Evolutionary conservation across 2,329 filamentous ascomycete genomes (phyloP).

Genomic region (Alternaria sp.): DNA sequence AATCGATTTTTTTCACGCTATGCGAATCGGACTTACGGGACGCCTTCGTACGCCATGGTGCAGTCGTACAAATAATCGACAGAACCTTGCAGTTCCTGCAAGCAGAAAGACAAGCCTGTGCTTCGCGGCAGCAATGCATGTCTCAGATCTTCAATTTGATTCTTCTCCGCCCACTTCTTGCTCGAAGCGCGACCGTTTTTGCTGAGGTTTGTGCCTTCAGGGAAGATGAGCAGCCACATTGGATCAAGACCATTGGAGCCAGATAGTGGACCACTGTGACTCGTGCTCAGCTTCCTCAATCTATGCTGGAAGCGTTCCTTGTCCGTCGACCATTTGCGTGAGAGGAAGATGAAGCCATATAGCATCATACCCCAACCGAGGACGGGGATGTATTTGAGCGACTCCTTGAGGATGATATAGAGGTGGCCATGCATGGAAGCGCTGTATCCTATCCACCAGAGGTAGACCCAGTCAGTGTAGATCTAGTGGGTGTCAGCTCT

Average conservation of each 20-base stretch:
- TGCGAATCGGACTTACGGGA: conserved; percentile 72
- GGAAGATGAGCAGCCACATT: conserved; percentile 91
- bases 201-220: conserved; percentile 85
- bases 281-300: conserved; percentile 72
- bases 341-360: conserved; percentile 90
- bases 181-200: conserved; percentile 75
- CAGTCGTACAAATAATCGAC: conserved; percentile 91
- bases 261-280: conserved; percentile 50
- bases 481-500: conserved; percentile 58
- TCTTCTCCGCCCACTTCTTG: conserved; percentile 78
- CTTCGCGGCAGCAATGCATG: conserved; percentile 80
- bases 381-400: conserved; percentile 82
- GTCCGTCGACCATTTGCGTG: conserved; percentile 86
- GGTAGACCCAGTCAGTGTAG: conserved; percentile 89
- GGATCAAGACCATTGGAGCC: conserved; percentile 67
- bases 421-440: conserved; percentile 82
- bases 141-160: conserved; percentile 70
- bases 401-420: conserved; percentile 91
- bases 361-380: conserved; percentile 85
- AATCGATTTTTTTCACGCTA: background rate
- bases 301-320: conserved; percentile 77
- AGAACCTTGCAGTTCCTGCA: conserved; percentile 76
- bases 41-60: conserved; percentile 93
- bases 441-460: conserved; percentile 91
- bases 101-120: conserved; percentile 80